phyloP scores from a whole-genome alignment of 139 green algal genomes.

The Chlorella ohadii region DNA sequence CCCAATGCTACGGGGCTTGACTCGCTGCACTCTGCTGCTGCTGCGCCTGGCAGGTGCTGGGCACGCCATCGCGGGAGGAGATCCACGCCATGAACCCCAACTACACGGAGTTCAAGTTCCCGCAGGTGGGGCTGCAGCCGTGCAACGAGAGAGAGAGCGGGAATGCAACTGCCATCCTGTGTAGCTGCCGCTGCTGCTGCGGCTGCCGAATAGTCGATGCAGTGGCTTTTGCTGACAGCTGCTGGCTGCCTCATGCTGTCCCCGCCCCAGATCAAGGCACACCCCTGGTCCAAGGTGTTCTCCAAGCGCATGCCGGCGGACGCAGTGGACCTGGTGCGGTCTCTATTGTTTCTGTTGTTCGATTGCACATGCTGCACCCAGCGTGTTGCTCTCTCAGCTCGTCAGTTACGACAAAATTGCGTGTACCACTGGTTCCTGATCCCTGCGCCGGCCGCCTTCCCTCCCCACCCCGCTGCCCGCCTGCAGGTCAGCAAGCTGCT shows the following conservation, averaged over 20 bases:
- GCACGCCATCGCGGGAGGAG: slow-evolving; percentile 94
- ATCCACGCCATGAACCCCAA: slow-evolving; percentile 99
- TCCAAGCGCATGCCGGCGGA: slow-evolving; percentile 91
- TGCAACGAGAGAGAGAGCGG: neutral
- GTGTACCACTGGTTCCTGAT: too few relatives aligned
- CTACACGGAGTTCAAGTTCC: slow-evolving; percentile 90
- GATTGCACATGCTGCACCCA: too few relatives aligned
- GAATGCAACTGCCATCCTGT: too few relatives aligned
- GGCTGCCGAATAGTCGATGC: too few relatives aligned
- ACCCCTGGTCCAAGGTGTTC: slow-evolving; percentile 98
- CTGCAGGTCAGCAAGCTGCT: slow-evolving; percentile 92
- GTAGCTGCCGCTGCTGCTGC: too few relatives aligned
- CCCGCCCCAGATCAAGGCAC: slow-evolving; percentile 95
- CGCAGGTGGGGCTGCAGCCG: neutral
- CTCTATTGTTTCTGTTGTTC: neutral
- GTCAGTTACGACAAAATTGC: too few relatives aligned
- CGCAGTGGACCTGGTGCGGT: slow-evolving; percentile 80
- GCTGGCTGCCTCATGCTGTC: slow-evolving; percentile 36
- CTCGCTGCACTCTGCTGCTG: neutral
- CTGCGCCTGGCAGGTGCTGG: slow-evolving; percentile 70
- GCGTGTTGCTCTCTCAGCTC: too few relatives aligned
- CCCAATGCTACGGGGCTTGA: neutral
- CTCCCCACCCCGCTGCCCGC: too few relatives aligned
- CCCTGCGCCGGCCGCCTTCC: slow-evolving; percentile 75
- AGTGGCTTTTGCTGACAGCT: too few relatives aligned